Percentiles rank a stretch among this genome's conserved stretches.
These are phyloP conservation scores for Naumovozyma baii DNA, from an alignment of 805 yeast species.

Conservation along the genomic window DNA sequence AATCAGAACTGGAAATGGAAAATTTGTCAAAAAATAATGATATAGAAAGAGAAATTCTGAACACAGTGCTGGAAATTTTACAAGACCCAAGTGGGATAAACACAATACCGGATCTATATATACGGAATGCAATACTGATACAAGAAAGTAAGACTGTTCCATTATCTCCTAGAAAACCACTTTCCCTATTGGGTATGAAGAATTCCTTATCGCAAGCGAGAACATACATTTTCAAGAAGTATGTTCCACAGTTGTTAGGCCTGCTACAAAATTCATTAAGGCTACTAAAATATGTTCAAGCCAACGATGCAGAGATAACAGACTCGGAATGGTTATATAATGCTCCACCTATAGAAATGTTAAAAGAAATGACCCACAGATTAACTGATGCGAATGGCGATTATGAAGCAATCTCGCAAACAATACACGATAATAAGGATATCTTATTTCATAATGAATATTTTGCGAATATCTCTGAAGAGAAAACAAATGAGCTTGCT, in stretches of 20 bases:
- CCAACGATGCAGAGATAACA: not conserved
- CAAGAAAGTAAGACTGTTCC: slow-evolving; percentile 18
- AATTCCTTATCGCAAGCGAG: slow-evolving; percentile 27
- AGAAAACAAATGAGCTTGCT: slow-evolving; percentile 9
- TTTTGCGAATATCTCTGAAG: slow-evolving; percentile 15
- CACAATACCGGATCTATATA: slow-evolving; percentile 35
- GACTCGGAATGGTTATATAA: slow-evolving; percentile 2
- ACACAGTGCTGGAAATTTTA: slow-evolving; percentile 25
- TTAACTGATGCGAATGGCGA: slow-evolving; percentile 5
- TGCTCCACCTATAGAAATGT: slow-evolving; percentile 15
- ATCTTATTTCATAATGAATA: slow-evolving; percentile 14
- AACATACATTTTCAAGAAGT: slow-evolving; percentile 25
- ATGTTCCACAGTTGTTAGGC: slow-evolving; percentile 22
- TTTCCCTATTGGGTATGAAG: slow-evolving; percentile 29
- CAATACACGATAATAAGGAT: slow-evolving; percentile 16
- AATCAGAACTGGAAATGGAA: slow-evolving; percentile 32
- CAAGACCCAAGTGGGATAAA: slow-evolving; percentile 32
- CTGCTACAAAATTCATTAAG: slow-evolving; percentile 18
- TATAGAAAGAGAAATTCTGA: slow-evolving; percentile 21
- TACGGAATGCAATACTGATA: slow-evolving; percentile 29
- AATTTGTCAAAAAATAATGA: slow-evolving; percentile 25
- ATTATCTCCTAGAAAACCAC: slow-evolving; percentile 28
- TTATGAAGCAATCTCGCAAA: slow-evolving; percentile 4
- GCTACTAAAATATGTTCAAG: slow-evolving; percentile 6
- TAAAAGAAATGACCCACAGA: slow-evolving; percentile 1